Percentiles rank a stretch among this genome's conserved stretches.
These are phyloP conservation scores for Rosa chinensis DNA, from an alignment of 306 rosid genomes.

Conservation along the genomic window DNA sequence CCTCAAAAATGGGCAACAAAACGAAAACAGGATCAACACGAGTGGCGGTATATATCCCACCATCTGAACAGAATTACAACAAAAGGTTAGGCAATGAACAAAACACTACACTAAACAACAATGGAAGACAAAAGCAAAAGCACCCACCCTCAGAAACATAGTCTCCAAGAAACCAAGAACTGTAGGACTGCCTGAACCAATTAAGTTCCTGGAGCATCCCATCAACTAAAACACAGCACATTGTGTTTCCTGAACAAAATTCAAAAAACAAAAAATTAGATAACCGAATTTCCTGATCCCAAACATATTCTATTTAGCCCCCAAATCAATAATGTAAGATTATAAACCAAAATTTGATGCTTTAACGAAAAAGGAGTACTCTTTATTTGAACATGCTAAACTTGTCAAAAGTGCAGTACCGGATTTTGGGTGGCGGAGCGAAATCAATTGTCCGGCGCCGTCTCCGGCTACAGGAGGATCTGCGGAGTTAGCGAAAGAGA, in stretches of 20 bases:
- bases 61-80: constrained; percentile 48
- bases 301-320: too few species aligned
- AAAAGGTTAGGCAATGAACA: not conserved
- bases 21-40: constrained; percentile 89
- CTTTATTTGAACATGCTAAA: not conserved
- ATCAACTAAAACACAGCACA: constrained; percentile 61
- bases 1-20: constrained; percentile 72
- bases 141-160: constrained; percentile 66
- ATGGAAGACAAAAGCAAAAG: not conserved
- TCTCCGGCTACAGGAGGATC: constrained; percentile 51
- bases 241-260: constrained; percentile 47
- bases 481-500: constrained; percentile 22
- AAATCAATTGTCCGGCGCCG: constrained; percentile 49
- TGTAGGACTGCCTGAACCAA: constrained; percentile 81
- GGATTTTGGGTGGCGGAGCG: constrained; percentile 79
- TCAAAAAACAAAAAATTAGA: constrained; percentile 16
- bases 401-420: constrained; percentile 35
- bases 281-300: not conserved
- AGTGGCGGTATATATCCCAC: constrained; percentile 72
- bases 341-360: not conserved
- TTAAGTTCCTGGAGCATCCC: constrained; percentile 78
- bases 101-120: not conserved
- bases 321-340: not conserved
- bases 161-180: constrained; percentile 95
- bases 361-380: too few species aligned